Conservation (phyloP, 805 yeast genomes). For the Kluyveromyces aestuarii region DNA sequence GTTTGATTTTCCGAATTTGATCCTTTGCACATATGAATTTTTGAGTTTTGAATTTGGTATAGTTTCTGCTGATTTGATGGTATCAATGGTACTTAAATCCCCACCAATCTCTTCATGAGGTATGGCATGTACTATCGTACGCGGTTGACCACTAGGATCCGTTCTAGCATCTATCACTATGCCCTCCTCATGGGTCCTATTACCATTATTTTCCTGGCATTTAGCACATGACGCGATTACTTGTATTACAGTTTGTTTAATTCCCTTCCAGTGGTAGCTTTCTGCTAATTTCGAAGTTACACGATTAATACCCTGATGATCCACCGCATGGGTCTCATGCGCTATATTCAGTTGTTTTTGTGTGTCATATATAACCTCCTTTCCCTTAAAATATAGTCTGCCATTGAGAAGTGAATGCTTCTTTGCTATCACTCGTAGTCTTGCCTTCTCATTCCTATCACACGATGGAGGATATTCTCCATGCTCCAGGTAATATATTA, state of each 20-base stretch:
- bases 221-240: constrained; percentile 69
- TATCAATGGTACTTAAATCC: background rate
- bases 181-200: constrained; percentile 17
- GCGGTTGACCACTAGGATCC: constrained; percentile 18
- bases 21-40: constrained; percentile 1
- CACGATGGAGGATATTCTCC: constrained; percentile 82
- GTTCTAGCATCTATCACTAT: constrained; percentile 21
- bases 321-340: constrained; percentile 53
- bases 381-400: constrained; percentile 62
- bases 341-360: constrained; percentile 68
- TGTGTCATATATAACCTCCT: constrained; percentile 76
- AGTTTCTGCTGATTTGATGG: background rate
- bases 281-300: constrained; percentile 72
- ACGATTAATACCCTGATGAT: constrained; percentile 84
- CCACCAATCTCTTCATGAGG: constrained; percentile 4
- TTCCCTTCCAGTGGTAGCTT: constrained; percentile 83
- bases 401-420: constrained; percentile 68
- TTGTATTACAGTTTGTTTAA: constrained; percentile 76
- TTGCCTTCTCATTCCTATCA: constrained; percentile 78
- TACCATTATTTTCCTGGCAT: constrained; percentile 44
- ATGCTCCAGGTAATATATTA: constrained; percentile 67
- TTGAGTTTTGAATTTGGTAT: background rate
- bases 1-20: constrained; percentile 1
- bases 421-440: constrained; percentile 64
- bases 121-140: constrained; percentile 6